These are phyloP conservation scores for Asterophora lycoperdoides DNA, from an alignment of 768 basidiomycete species.

Conservation along the genomic window DNA sequence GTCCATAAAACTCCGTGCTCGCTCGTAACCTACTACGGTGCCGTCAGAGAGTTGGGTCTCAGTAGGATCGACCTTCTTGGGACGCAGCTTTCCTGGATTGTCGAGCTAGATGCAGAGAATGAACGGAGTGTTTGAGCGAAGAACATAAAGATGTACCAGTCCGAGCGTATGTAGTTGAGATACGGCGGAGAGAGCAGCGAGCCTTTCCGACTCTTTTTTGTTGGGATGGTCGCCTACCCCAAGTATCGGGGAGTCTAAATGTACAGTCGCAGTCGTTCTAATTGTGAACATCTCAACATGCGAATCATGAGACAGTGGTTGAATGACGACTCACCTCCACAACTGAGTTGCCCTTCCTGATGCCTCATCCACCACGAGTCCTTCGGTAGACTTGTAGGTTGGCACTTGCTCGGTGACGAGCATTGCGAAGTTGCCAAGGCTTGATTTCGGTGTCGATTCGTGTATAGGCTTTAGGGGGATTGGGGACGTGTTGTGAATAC, in stretches of 20 bases:
- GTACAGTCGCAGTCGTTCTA: conserved; percentile 40
- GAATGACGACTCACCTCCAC: conserved; percentile 40
- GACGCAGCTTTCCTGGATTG: conserved; percentile 28
- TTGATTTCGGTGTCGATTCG: conserved; percentile 33
- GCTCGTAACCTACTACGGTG: conserved; percentile 58
- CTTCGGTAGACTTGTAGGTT: conserved; percentile 30
- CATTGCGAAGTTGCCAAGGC: conserved; percentile 38
- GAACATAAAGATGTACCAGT: conserved; percentile 46
- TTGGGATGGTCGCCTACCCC: conserved; percentile 59
- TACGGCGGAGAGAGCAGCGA: conserved; percentile 73
- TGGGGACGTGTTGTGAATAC: conserved; percentile 27
- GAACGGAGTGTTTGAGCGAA: background rate
- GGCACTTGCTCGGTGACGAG: conserved; percentile 25
- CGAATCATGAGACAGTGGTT: background rate
- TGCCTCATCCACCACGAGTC: conserved; percentile 21
- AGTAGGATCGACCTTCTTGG: conserved; percentile 17
- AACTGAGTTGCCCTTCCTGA: conserved; percentile 21
- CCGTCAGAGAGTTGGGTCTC: conserved; percentile 54
- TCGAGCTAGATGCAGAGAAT: conserved; percentile 30
- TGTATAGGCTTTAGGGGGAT: conserved; percentile 29
- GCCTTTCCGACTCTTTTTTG: conserved; percentile 63
- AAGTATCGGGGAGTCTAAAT: conserved; percentile 38
- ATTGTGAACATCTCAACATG: background rate
- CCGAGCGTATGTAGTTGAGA: conserved; percentile 63
- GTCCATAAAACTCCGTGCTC: conserved; percentile 88